A percentile compares a stretch with the other conserved stretches of the same genome.
Evolutionary conservation across 2,329 filamentous ascomycete species (phyloP).

Genomic region (Hypomyces perniciosus): DNA sequence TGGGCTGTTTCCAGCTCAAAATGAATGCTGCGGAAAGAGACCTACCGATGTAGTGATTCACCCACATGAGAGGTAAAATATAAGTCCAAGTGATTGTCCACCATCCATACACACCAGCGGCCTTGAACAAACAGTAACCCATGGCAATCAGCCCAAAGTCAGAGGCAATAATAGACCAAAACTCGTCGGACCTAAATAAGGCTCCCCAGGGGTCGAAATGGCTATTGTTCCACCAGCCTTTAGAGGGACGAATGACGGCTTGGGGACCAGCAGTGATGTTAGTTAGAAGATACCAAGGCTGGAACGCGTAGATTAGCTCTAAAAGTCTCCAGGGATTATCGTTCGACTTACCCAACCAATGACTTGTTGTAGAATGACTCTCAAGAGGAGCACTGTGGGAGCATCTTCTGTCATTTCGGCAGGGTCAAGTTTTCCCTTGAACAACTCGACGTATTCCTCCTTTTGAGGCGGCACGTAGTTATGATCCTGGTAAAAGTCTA

Average conservation of each 20-base stretch:
- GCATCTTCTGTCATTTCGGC: constrained; percentile 56
- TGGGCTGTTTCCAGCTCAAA: too few species aligned
- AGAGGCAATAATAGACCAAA: constrained; percentile 49
- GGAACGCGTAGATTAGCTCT: too few species aligned
- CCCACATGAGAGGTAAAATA: constrained; percentile 60
- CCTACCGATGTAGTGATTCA: constrained; percentile 64
- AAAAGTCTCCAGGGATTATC: background rate
- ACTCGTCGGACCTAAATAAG: constrained; percentile 54
- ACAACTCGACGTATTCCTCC: constrained; percentile 1
- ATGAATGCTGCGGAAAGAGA: background rate
- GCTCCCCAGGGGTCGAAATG: constrained; percentile 58
- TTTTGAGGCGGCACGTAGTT: background rate
- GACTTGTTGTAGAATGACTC: constrained; percentile 56
- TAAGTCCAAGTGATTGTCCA: constrained; percentile 53
- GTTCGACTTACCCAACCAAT: constrained; percentile 51
- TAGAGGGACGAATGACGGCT: constrained; percentile 4
- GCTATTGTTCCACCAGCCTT: constrained; percentile 33
- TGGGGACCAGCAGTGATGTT: constrained; percentile 38
- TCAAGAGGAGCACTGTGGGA: constrained; percentile 48
- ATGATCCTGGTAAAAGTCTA: constrained; percentile 8
- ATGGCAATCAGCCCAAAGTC: constrained; percentile 54
- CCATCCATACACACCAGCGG: constrained; percentile 42
- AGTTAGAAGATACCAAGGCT: constrained; percentile 50
- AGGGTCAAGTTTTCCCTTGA: too few species aligned
- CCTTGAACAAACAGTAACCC: constrained; percentile 44